phyloP scores from a whole-genome alignment of 306 rosid genomes.

The Pueraria montana region DNA sequence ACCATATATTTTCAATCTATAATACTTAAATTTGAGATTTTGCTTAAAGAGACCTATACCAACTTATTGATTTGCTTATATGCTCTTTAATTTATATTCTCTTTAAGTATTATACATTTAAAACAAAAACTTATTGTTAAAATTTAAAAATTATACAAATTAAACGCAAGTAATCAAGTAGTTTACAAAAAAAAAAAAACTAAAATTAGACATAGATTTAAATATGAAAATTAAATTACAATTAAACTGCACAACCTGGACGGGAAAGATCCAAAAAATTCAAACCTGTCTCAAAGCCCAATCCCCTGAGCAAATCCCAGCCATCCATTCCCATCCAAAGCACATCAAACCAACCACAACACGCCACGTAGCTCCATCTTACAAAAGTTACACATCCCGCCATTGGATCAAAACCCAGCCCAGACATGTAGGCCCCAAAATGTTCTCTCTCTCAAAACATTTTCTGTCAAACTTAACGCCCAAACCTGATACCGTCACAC shows the following conservation, averaged over 20 bases:
- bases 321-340: neutral
- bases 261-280: conserved; percentile 13
- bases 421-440: conserved; percentile 60
- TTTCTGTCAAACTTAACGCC: conserved; percentile 51
- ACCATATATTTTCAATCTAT: too few species aligned
- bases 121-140: too few species aligned
- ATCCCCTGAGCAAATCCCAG: conserved; percentile 31
- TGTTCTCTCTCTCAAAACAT: conserved; percentile 53
- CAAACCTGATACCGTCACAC: conserved; percentile 53
- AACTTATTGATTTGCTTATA: too few species aligned
- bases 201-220: neutral
- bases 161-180: neutral
- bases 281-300: neutral
- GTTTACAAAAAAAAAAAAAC: neutral
- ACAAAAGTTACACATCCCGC: conserved; percentile 18
- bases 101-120: too few species aligned
- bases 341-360: neutral
- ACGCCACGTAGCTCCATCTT: conserved; percentile 52
- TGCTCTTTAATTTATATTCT: too few species aligned
- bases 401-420: conserved; percentile 44
- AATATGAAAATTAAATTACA: neutral
- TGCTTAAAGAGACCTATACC: too few species aligned
- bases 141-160: neutral
- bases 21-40: too few species aligned
- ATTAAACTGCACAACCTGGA: neutral